Evolutionary conservation across 768 basidiomycete genomes (phyloP).

Genomic region (Mycena amicta): DNA sequence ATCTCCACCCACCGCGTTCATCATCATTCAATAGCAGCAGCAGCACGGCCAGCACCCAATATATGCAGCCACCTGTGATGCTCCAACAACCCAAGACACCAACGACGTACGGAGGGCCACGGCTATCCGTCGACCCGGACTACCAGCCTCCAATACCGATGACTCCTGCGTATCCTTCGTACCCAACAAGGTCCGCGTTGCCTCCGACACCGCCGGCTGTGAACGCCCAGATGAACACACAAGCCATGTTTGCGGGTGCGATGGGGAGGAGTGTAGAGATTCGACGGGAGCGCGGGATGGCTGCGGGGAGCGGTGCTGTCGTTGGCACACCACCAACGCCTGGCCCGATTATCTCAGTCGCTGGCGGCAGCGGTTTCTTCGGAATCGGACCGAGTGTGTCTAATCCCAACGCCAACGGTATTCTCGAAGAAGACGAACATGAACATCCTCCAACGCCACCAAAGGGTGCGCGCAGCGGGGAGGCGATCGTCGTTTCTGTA

Average conservation of each 20-base stretch:
- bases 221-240: conserved; percentile 56
- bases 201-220: conserved; percentile 56
- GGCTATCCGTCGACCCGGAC: conserved; percentile 26
- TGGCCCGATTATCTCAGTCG: conserved; percentile 51
- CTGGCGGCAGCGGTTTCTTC: conserved; percentile 33
- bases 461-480: conserved; percentile 37
- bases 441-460: conserved; percentile 1
- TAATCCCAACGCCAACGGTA: conserved; percentile 33
- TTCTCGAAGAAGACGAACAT: conserved; percentile 25
- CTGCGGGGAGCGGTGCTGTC: conserved; percentile 32
- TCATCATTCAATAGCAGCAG: conserved; percentile 8
- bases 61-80: conserved; percentile 36
- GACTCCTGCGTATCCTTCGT: conserved; percentile 78
- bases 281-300: conserved; percentile 55
- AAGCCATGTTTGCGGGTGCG: conserved; percentile 50
- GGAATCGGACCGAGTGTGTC: conserved; percentile 16
- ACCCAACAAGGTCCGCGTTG: conserved; percentile 47
- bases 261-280: conserved; percentile 57
- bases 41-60: conserved; percentile 16
- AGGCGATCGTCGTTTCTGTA: conserved; percentile 72
- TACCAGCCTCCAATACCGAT: conserved; percentile 38
- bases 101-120: conserved; percentile 55
- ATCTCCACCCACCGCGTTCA: conserved; percentile 25
- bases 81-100: conserved; percentile 37
- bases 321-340: conserved; percentile 52